Conservation (phyloP, 768 basidiomycete genomes). For the Kwoniella sp. region DNA sequence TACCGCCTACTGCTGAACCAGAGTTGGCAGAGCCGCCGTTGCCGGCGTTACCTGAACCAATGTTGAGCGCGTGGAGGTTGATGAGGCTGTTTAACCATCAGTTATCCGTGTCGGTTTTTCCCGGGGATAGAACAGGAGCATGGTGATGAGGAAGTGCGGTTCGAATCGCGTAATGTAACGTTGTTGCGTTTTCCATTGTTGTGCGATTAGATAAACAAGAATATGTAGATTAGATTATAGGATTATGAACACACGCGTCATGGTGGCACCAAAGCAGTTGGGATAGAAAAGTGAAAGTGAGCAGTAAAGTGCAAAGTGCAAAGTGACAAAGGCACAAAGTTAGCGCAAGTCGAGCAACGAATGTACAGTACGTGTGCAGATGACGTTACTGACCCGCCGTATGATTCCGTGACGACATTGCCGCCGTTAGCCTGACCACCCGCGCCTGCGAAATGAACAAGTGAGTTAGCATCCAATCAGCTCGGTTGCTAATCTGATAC, state of each 20-base stretch:
- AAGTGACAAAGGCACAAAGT: too few relatives aligned
- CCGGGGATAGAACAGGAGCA: not conserved
- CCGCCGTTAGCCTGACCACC: constrained; percentile 43
- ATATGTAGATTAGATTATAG: not conserved
- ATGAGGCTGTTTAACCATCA: too few relatives aligned
- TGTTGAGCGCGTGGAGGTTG: constrained; percentile 44
- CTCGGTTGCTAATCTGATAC: not conserved
- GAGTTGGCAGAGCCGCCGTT: constrained; percentile 43
- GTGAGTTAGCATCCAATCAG: not conserved
- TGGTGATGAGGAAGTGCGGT: not conserved
- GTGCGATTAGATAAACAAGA: not conserved
- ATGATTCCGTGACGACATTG: constrained; percentile 18
- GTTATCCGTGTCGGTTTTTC: too few relatives aligned
- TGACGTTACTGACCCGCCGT: constrained; percentile 36
- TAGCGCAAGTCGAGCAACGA: too few relatives aligned
- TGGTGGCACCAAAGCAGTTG: not conserved
- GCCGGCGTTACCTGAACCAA: constrained; percentile 45
- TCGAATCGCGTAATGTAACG: not conserved
- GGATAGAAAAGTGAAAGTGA: too few relatives aligned
- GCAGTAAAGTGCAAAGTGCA: too few relatives aligned
- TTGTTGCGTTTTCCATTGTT: not conserved
- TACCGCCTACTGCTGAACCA: constrained; percentile 38
- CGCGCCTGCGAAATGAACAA: constrained; percentile 23
- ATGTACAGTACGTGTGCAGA: too few relatives aligned
- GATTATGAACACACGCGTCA: not conserved